Evolutionary conservation across 2,329 filamentous ascomycete genomes (phyloP).

Genomic region (Scolecobasidium constrictum): DNA sequence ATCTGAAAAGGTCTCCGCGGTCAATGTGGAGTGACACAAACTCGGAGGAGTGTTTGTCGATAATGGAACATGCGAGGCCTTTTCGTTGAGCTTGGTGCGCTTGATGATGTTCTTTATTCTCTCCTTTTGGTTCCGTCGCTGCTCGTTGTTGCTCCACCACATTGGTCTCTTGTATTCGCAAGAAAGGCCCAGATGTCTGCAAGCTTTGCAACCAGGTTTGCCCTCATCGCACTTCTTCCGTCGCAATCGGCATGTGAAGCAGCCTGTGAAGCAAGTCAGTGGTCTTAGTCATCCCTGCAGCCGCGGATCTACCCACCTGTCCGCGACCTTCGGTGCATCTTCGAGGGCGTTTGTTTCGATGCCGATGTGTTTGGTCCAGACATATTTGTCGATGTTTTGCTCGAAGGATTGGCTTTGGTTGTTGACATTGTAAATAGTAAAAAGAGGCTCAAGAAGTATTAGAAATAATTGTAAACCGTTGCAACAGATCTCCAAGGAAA

Average conservation of each 20-base stretch:
- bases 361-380: constrained; percentile 43
- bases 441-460: not conserved
- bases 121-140: constrained; percentile 79
- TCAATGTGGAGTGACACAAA: constrained; percentile 70
- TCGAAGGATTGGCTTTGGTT: constrained; percentile 19
- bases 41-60: constrained; percentile 58
- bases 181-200: constrained; percentile 62
- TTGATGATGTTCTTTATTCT: constrained; percentile 96
- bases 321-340: constrained; percentile 89
- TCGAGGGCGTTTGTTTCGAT: constrained; percentile 49
- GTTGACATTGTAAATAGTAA: constrained; percentile 9
- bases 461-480: constrained; percentile 3
- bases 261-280: constrained; percentile 38
- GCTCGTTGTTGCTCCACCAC: constrained; percentile 95
- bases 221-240: constrained; percentile 61
- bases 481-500: constrained; percentile 1
- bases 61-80: constrained; percentile 45
- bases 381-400: constrained; percentile 33
- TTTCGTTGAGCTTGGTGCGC: constrained; percentile 87
- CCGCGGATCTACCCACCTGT: constrained; percentile 59
- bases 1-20: constrained; percentile 70
- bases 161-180: constrained; percentile 95
- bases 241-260: constrained; percentile 56
- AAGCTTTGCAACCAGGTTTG: constrained; percentile 53
- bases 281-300: constrained; percentile 9